These are phyloP conservation scores for Alternaria rosae DNA, from an alignment of 2,329 filamentous ascomycete species.

Conservation along the genomic window DNA sequence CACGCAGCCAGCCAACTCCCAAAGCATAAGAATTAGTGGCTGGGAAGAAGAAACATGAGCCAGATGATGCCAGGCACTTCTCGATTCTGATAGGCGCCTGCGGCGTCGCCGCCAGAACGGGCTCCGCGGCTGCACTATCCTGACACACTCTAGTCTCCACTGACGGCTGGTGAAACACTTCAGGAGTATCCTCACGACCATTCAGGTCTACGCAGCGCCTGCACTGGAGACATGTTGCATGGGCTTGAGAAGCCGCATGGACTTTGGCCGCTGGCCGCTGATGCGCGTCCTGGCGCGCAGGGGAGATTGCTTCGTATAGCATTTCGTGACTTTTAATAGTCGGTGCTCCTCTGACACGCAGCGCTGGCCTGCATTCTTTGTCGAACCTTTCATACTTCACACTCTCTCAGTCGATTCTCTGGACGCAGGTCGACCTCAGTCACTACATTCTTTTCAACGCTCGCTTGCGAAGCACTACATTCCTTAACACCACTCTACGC, in stretches of 20 bases:
- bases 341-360: slow-evolving; percentile 22
- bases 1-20: slow-evolving; percentile 1
- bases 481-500: slow-evolving; percentile 29
- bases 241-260: slow-evolving; percentile 30
- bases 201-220: slow-evolving; percentile 25
- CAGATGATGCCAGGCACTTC: slow-evolving; percentile 36
- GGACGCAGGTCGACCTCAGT: slow-evolving; percentile 44
- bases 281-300: slow-evolving; percentile 14
- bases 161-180: slow-evolving; percentile 44
- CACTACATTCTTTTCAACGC: slow-evolving; percentile 30
- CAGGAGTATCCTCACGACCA: slow-evolving; percentile 35
- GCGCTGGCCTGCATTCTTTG: slow-evolving; percentile 30
- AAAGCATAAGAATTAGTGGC: slow-evolving; percentile 38
- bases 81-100: slow-evolving; percentile 29
- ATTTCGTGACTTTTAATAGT: slow-evolving; percentile 38
- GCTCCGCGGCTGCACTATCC: slow-evolving; percentile 31
- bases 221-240: slow-evolving; percentile 34
- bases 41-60: slow-evolving; percentile 34
- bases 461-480: slow-evolving; percentile 38
- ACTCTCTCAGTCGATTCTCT: slow-evolving; percentile 31
- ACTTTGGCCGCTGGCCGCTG: slow-evolving; percentile 25
- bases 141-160: slow-evolving; percentile 48
- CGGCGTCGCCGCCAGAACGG: slow-evolving; percentile 14
- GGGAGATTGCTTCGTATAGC: slow-evolving; percentile 36
- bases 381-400: slow-evolving; percentile 37